Evolutionary conservation across 1,284 basidiomycete genomes (phyloP), one percentile per base, ranked within the genome.

Genomic region (Fomes fomentarius): DNA sequence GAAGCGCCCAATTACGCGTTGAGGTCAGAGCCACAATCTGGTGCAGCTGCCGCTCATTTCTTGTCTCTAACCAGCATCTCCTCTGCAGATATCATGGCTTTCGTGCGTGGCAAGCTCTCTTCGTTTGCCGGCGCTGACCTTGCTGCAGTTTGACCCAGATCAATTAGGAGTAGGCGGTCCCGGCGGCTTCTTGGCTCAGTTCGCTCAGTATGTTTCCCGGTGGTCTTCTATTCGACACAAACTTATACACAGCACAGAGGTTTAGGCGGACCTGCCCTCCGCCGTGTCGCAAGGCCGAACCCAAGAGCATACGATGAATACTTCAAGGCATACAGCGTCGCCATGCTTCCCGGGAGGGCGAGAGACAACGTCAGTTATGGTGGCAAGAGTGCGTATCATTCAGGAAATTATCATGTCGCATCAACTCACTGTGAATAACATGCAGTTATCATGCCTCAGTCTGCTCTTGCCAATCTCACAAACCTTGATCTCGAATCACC

Each of bases 391-490:
- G 74, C 72, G 93, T 84, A 31, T 15, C 10, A n/a, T 54, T 66
- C 61, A 61, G 53, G 10, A 12, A 22, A 50, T 17, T 39, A 62
- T 50, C 49, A 22, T 46, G 45, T 48, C 35, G n/a, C 10, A 30
- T 34, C 34, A 48, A 31, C 38, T 46, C 3, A 35, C 31, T 17
- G 28, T 21, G 28, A 37, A n/a, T 15, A 14, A 31, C 21, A 4
- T n/a, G 10, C 54, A 96, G 96, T 99, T 65, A 94, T 99, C 57
- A 95, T 99, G 93, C 97, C 97, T 2, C 92, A 93, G 3, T 98
- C 96, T 39, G 92, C 96, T 8, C 81, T 99, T 1, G 94, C 95
- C 2, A 87, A 87, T 60, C 79, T 99, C 17, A 93, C 95, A 0
- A 83, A 85, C 40, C 82, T 98, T 50, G 96, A 99, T 69, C 82